These are phyloP conservation scores for Tetrahymena elliotti DNA, from an alignment of 73 alveolate genomes.

Conservation along the genomic window DNA sequence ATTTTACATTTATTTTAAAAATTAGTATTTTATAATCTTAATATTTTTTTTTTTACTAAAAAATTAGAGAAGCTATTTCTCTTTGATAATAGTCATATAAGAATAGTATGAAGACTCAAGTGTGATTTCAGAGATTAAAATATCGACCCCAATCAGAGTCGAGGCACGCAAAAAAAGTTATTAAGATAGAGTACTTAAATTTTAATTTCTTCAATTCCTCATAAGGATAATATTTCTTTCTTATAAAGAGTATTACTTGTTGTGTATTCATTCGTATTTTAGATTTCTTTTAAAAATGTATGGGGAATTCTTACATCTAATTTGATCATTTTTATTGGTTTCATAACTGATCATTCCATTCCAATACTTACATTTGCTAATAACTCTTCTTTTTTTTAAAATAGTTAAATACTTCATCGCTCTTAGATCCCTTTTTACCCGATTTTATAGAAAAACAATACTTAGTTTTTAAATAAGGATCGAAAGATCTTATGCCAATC, in stretches of 20 bases:
- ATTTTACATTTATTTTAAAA: too few relatives aligned
- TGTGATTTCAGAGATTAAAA: background rate
- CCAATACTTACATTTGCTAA: background rate
- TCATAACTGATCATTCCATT: background rate
- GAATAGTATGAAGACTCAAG: background rate
- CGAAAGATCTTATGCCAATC: background rate
- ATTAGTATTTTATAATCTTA: background rate
- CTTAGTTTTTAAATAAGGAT: background rate
- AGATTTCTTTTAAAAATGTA: background rate
- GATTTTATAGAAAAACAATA: background rate
- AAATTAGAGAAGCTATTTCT: background rate
- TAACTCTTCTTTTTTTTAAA: background rate
- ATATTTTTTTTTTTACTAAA: background rate
- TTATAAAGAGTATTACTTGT: background rate
- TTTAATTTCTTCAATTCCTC: background rate
- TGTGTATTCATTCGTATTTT: background rate
- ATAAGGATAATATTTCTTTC: too few relatives aligned
- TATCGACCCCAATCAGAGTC: background rate
- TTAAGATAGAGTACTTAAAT: background rate
- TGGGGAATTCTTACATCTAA: background rate
- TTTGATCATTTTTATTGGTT: background rate
- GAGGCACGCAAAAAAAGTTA: background rate
- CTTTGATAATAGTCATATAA: background rate
- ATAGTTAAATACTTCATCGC: background rate
- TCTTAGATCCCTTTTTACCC: background rate